These are phyloP conservation scores for Colletotrichum gigasporum DNA, from an alignment of 2,329 filamentous ascomycete species.

Conservation along the genomic window DNA sequence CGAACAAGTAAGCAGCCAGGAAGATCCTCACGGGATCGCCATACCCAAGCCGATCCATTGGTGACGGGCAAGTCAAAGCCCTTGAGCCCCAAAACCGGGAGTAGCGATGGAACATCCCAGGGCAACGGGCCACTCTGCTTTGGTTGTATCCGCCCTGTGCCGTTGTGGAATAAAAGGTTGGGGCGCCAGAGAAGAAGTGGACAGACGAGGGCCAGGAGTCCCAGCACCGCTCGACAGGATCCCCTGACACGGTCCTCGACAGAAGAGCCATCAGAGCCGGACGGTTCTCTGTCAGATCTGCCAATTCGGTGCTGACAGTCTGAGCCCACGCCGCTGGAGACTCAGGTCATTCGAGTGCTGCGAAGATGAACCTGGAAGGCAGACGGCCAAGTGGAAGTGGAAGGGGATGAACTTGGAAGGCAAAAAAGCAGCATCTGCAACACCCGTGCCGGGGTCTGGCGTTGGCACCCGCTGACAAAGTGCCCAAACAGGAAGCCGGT, in stretches of 20 bases:
- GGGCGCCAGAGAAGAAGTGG: background rate
- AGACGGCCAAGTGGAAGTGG: background rate
- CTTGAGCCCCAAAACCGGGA: background rate
- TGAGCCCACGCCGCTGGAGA: too few relatives aligned
- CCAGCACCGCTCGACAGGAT: background rate
- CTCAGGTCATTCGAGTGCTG: too few relatives aligned
- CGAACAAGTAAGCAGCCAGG: conserved; percentile 19
- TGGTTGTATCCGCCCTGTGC: conserved; percentile 5
- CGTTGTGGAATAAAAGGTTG: background rate
- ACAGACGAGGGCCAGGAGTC: background rate
- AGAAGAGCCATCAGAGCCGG: background rate
- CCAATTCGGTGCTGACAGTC: too few relatives aligned
- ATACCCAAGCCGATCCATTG: conserved; percentile 21
- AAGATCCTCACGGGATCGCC: conserved; percentile 29
- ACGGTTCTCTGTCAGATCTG: too few relatives aligned
- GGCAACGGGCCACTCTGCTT: background rate
- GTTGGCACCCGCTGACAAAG: conserved; percentile 2
- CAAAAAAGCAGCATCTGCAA: conserved; percentile 10
- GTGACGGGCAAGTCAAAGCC: background rate
- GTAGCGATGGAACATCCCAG: conserved; percentile 7
- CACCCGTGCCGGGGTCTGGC: background rate
- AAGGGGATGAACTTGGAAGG: background rate
- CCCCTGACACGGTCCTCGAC: background rate
- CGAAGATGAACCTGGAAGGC: background rate
- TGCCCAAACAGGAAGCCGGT: conserved; percentile 22